Evolutionary conservation across 139 green algal species (phyloP), one percentile per base, ranked within the genome.

Genomic region (Zygnema circumcarinatum): DNA sequence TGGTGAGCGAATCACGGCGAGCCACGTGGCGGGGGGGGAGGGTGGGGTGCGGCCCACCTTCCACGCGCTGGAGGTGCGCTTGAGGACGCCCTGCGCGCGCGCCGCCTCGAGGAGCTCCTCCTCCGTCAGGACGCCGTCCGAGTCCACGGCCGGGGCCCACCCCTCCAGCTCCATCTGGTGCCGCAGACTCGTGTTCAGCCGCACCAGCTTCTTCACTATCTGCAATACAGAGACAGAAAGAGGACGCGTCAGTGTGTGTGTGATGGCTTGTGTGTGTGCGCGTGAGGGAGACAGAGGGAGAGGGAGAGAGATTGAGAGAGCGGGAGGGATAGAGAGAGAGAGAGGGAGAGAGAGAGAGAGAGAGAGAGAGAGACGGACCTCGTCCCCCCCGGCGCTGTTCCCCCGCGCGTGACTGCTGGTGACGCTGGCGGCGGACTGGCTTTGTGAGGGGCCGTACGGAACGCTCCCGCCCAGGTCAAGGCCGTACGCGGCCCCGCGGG

Each of bases 161-260:
- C 69, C 69, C 36, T 78, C 69, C 7, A 52, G 35, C 35, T 78
- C 35, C 69, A 78, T 39, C 35, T 78, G 35, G 35, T 41, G 35
- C 35, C 69, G 7, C 35, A 78, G 69, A 20, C 7, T 38, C 7
- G 69, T 78, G 69, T 78, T 78, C 35, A 78, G 69, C 3, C 69
- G 69, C 7, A 78, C 69, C 35, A 78, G 69, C 36, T 78, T 78
- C 69, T 78, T 78, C 69, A 78, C 69, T 52, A 78, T 39, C 69
- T 78, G 69, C 69, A 78, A 7, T 16, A 62, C 7, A 7, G 16
- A 62, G 16, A 16, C 7, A 16, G 16, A 62, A 25, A 62, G 16
- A 62, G 16, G n/a, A n/a, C n/a, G n/a, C n/a, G n/a, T n/a, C n/a
- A n/a, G n/a, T n/a, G n/a, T n/a, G n/a, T n/a, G n/a, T n/a, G n/a